Conservation (phyloP, 768 basidiomycete genomes). For the Boletus rubescentipes region DNA sequence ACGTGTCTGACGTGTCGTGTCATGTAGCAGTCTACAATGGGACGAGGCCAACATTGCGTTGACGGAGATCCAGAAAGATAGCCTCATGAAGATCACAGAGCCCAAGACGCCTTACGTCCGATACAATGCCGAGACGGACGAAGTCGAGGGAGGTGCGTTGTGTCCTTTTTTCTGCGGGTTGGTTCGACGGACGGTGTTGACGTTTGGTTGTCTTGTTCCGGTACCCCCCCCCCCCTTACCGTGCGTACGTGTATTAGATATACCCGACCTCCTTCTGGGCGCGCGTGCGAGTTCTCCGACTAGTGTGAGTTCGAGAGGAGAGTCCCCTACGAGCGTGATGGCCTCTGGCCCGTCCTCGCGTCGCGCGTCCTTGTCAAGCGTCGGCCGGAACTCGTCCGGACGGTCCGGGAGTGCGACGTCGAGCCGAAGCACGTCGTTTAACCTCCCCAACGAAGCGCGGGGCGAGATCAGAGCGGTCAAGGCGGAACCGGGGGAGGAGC, state of each 20-base stretch:
- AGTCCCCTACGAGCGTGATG: constrained; percentile 61
- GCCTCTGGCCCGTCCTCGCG: constrained; percentile 71
- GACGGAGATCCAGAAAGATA: constrained; percentile 93
- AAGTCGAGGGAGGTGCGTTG: constrained; percentile 76
- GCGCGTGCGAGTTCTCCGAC: constrained; percentile 34
- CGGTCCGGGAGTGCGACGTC: constrained; percentile 63
- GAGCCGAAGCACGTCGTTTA: constrained; percentile 84
- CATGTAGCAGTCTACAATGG: constrained; percentile 75
- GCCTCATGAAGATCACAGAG: constrained; percentile 97
- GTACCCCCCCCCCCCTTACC: too few relatives aligned
- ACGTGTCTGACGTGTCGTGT: not conserved
- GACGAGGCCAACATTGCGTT: constrained; percentile 91
- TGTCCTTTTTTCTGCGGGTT: not conserved
- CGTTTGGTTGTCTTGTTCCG: not conserved
- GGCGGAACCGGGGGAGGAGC: constrained; percentile 46
- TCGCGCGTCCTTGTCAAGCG: constrained; percentile 70
- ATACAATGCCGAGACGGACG: constrained; percentile 85
- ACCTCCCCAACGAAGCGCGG: constrained; percentile 67
- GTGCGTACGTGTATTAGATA: constrained; percentile 59
- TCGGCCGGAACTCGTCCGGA: constrained; percentile 50
- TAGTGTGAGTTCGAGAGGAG: constrained; percentile 42
- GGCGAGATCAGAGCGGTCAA: constrained; percentile 52
- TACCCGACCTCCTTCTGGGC: constrained; percentile 71
- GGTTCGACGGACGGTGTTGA: not conserved
- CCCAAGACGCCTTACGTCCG: constrained; percentile 96